Evolutionary conservation across 2,329 filamentous ascomycete species (phyloP).

Genomic region (Fusarium robinianum): DNA sequence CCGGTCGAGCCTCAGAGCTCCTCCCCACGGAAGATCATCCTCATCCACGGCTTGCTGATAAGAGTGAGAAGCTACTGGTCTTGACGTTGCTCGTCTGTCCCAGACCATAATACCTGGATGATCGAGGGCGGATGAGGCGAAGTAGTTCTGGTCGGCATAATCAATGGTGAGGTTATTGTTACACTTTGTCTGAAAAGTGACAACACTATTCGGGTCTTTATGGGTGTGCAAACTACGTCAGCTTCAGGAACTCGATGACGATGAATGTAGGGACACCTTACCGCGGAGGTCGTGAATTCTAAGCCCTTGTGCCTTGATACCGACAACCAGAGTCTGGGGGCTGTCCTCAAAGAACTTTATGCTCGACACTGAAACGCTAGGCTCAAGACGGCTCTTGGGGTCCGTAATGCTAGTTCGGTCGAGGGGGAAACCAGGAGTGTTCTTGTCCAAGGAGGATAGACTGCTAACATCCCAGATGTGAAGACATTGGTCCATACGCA

Average conservation of each 20-base stretch:
- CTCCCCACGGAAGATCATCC: constrained; percentile 67
- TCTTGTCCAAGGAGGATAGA: constrained; percentile 55
- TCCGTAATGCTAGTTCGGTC: constrained; percentile 57
- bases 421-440: constrained; percentile 54
- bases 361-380: constrained; percentile 76
- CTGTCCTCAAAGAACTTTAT: constrained; percentile 81
- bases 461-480: constrained; percentile 81
- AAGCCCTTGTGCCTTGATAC: constrained; percentile 75
- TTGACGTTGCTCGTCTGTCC: constrained; percentile 70
- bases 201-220: constrained; percentile 53
- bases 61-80: constrained; percentile 55
- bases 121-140: constrained; percentile 77
- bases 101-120: constrained; percentile 76
- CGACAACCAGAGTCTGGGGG: constrained; percentile 74
- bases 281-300: constrained; percentile 79
- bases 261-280: constrained; percentile 43
- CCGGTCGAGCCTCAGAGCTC: constrained; percentile 60
- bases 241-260: no score
- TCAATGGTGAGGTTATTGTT: constrained; percentile 78
- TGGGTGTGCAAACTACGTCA: not conserved
- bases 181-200: constrained; percentile 67
- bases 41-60: constrained; percentile 63
- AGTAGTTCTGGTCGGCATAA: constrained; percentile 80
- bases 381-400: constrained; percentile 63
- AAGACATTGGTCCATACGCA: constrained; percentile 79